These are phyloP conservation scores for Cercospora sesami DNA, from an alignment of 2,329 filamentous ascomycete genomes.

Conservation along the genomic window DNA sequence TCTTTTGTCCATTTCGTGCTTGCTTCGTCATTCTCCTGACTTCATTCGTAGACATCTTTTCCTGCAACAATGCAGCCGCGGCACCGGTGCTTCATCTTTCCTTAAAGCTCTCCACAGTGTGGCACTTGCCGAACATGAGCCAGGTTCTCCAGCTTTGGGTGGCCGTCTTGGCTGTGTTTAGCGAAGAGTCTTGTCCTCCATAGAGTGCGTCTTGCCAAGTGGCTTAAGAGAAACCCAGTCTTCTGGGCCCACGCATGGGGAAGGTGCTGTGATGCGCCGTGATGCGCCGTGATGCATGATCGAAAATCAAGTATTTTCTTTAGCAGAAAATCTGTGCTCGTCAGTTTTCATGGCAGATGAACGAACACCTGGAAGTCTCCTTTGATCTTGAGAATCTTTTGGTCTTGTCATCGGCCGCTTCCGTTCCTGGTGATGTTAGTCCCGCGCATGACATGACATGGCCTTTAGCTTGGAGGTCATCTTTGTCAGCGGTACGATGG, in stretches of 20 bases:
- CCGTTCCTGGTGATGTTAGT: background rate
- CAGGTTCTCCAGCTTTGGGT: background rate
- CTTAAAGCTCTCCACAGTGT: background rate
- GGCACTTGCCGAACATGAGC: background rate
- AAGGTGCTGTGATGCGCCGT: background rate
- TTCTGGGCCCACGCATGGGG: background rate
- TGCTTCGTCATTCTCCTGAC: background rate
- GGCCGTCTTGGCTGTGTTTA: background rate
- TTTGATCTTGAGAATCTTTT: background rate
- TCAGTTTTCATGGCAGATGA: background rate
- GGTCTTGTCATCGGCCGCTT: background rate
- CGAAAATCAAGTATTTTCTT: background rate
- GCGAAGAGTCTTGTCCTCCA: slow-evolving; percentile 2
- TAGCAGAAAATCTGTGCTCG: background rate
- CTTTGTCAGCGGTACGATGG: background rate
- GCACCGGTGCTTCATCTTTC: background rate
- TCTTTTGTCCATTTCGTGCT: background rate
- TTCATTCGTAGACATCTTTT: background rate
- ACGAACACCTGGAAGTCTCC: background rate
- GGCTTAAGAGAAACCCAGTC: background rate
- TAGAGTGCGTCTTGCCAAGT: background rate
- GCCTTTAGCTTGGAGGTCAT: background rate
- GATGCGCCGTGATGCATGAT: background rate
- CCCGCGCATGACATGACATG: background rate
- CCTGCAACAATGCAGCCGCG: background rate